phyloP scores from a whole-genome alignment of 2,329 filamentous ascomycete genomes.

The Fusarium nodosum region DNA sequence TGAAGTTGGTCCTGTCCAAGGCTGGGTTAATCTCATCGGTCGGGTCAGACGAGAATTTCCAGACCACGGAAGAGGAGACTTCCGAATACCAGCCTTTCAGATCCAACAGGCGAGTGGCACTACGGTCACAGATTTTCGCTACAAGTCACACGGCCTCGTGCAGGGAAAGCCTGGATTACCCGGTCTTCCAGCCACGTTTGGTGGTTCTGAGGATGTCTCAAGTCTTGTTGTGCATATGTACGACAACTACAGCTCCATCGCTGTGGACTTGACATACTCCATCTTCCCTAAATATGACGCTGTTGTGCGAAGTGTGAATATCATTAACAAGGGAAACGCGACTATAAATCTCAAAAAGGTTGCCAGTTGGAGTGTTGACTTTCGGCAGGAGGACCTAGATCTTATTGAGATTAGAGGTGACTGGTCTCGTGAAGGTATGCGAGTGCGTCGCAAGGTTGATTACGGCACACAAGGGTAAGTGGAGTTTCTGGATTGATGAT shows the following conservation, averaged over 20 bases:
- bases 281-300: conserved; percentile 74
- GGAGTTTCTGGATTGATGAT: accelerated
- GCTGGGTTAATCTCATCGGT: conserved; percentile 65
- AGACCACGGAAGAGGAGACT: conserved; percentile 74
- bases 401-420: conserved; percentile 74
- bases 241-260: conserved; percentile 70
- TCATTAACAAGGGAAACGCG: conserved; percentile 69
- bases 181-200: conserved; percentile 72
- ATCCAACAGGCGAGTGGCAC: conserved; percentile 71
- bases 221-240: conserved; percentile 71
- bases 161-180: conserved; percentile 68
- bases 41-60: conserved; percentile 74
- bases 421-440: conserved; percentile 71
- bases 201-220: conserved; percentile 66
- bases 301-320: conserved; percentile 70
- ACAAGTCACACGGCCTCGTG: conserved; percentile 67
- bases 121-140: conserved; percentile 70
- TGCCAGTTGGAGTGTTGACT: conserved; percentile 72
- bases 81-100: conserved; percentile 71
- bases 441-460: conserved; percentile 67
- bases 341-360: conserved; percentile 68
- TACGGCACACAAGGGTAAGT: conserved; percentile 68
- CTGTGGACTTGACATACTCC: conserved; percentile 72
- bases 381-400: conserved; percentile 72
- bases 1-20: conserved; percentile 49